Base-by-base conservation (phyloP, 2,329 filamentous ascomycete genomes). In the Diaporthe eres region DNA sequence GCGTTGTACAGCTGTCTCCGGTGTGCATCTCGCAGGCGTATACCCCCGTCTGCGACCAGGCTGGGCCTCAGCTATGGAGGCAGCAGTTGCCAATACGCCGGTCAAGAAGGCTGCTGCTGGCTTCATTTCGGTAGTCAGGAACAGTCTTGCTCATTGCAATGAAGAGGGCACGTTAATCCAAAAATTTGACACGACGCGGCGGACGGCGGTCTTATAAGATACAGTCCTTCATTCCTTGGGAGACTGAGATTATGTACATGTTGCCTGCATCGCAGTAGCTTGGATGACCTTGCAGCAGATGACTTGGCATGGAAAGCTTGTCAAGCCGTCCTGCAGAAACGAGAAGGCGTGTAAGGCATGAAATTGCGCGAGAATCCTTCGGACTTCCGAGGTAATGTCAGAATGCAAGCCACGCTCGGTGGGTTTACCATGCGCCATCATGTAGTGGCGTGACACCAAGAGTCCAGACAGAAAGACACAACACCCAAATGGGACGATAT, bases 1-100 rank as follows among this genome's bases (percentile, higher is more conserved):
- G 25, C 75, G 68, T 53, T 71, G 68, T 31, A 76, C 55, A 6
- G 74, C 75, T 5, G 22, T 72, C 22, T 44, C 57, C 4, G 31
- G 3, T 51, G 74, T 75, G 39, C 74, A 75, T 31, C 1, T 44
- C 53, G 25, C 58, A 37, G 34, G 12, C 12, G 3, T 53, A 17
- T 31, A 13, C 1, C 17, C 25, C 28, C 39, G 37, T 28, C 4
- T 17, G 49, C 22, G 25, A 7, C 7, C 25, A n/a, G n/a, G n/a
- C 5, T 34, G n/a, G 19, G 57, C 44, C 3, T 42, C 15, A 25
- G 58, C 49, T 2, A 60, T n/a, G 34, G 25, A 19, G 71, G 49
- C 47, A 31, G 37, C 34, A 19, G 34, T n/a, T n/a, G 37, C 25
- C 17, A 65, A 13, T 25, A 51, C 19, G 25, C 19, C 22, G 15